phyloP scores from a whole-genome alignment of 73 alveolate genomes.

The Uronychia setigera region DNA sequence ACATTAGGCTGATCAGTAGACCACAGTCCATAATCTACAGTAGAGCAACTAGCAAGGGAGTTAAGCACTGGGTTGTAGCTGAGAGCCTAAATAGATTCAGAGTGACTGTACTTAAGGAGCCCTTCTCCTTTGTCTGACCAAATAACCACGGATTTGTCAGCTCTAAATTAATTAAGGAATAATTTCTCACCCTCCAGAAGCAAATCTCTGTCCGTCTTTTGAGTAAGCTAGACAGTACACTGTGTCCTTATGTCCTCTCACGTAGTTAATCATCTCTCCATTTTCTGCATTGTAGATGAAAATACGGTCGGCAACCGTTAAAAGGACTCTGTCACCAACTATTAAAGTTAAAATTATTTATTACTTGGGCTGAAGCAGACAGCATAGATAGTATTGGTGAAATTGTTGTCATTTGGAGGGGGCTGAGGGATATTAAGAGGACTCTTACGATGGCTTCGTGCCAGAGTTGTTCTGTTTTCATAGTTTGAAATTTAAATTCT shows the following conservation, averaged over 20 bases:
- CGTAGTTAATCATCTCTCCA: conserved; percentile 58
- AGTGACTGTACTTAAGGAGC: conserved; percentile 61
- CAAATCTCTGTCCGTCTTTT: conserved; percentile 81
- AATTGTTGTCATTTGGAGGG: conserved; percentile 61
- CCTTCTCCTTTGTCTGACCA: conserved; percentile 86
- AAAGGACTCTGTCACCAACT: conserved; percentile 65
- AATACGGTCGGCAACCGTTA: conserved; percentile 75
- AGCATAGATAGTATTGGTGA: conserved; percentile 66
- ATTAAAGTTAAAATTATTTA: background rate
- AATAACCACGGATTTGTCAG: conserved; percentile 80
- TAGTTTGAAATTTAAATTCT: no score
- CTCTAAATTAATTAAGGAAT: conserved; percentile 18
- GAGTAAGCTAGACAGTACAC: conserved; percentile 89
- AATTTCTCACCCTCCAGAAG: conserved; percentile 62
- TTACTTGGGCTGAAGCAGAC: conserved; percentile 86
- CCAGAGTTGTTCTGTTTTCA: no score
- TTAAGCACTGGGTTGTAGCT: conserved; percentile 89
- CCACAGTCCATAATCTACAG: conserved; percentile 83
- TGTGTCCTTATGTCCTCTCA: conserved; percentile 77
- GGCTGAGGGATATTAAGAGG: no score
- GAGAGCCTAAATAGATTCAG: conserved; percentile 72
- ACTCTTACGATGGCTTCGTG: no score
- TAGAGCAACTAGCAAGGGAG: conserved; percentile 78
- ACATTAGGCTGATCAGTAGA: conserved; percentile 64
- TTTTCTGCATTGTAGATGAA: conserved; percentile 68